Conservation (phyloP, 192 early-diverging fungal species). For the Mortierella antarctica region DNA sequence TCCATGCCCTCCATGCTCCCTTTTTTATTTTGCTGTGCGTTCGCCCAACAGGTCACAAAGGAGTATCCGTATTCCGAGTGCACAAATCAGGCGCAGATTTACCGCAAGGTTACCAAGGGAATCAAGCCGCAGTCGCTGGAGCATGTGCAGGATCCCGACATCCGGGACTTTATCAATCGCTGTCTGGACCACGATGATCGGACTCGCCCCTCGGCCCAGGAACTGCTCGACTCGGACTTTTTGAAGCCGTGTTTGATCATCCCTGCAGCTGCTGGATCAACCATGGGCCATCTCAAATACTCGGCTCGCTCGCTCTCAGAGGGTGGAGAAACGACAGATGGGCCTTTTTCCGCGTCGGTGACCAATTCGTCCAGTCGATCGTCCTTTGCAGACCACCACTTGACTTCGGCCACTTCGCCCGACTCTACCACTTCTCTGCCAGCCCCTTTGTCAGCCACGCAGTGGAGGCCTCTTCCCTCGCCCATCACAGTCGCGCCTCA, state of each 20-base stretch:
- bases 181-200: slow-evolving; percentile 73
- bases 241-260: slow-evolving; percentile 39
- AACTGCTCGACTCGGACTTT: slow-evolving; percentile 68
- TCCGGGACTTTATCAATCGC: slow-evolving; percentile 71
- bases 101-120: slow-evolving; percentile 79
- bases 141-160: slow-evolving; percentile 73
- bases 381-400: slow-evolving; percentile 5
- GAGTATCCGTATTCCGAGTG: slow-evolving; percentile 91
- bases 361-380: slow-evolving; percentile 11
- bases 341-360: slow-evolving; percentile 15
- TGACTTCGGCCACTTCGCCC: slow-evolving; percentile 7
- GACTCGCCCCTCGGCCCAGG: slow-evolving; percentile 62
- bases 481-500: slow-evolving; percentile 13
- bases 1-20: slow-evolving; percentile 6
- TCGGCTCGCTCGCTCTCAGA: slow-evolving; percentile 5
- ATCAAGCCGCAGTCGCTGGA: slow-evolving; percentile 77
- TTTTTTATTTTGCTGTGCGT: not conserved
- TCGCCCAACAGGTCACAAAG: slow-evolving; percentile 71
- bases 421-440: slow-evolving; percentile 3
- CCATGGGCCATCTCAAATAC: slow-evolving; percentile 12
- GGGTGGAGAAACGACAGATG: slow-evolving; percentile 13
- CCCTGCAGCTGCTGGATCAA: slow-evolving; percentile 2
- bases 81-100: slow-evolving; percentile 87
- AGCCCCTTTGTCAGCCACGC: slow-evolving; percentile 7
- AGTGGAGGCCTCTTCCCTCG: slow-evolving; percentile 9